A percentile compares a stretch with the other conserved stretches of the same genome.
These are phyloP conservation scores for Mangifera indica DNA, from an alignment of 345 rosid species.

Conservation along the genomic window DNA sequence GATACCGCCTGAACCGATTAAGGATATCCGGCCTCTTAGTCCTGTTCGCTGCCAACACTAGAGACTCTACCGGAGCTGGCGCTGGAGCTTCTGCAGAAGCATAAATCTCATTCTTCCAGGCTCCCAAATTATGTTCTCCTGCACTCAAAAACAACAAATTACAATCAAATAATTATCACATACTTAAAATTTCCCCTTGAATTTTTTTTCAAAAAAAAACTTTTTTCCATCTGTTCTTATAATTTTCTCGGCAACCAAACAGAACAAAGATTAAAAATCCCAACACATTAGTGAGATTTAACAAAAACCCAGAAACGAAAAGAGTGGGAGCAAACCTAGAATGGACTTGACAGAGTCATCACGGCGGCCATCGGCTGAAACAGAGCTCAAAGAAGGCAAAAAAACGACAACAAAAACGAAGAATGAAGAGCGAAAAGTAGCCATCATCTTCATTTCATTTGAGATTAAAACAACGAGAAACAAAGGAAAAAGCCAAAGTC, in stretches of 20 bases:
- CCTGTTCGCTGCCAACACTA: constrained; percentile 72
- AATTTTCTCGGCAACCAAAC: constrained; percentile 4
- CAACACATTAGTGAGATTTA: not conserved
- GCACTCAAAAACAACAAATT: constrained; percentile 15
- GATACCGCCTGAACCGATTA: constrained; percentile 57
- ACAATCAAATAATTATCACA: not conserved
- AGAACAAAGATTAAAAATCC: constrained; percentile 2
- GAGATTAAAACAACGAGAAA: too few species aligned
- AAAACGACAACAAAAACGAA: constrained; percentile 21
- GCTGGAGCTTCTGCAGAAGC: constrained; percentile 56
- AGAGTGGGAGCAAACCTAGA: constrained; percentile 40
- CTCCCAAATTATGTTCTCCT: constrained; percentile 57
- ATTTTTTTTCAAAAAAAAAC: too few species aligned
- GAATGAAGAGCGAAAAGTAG: constrained; percentile 17
- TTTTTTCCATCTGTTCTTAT: not conserved
- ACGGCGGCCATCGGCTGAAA: constrained; percentile 26
- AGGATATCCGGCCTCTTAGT: constrained; percentile 89
- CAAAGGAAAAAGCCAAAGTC: too few species aligned
- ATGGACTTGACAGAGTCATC: constrained; percentile 54
- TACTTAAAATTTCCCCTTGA: too few species aligned
- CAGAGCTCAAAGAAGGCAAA: constrained; percentile 27
- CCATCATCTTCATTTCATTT: constrained; percentile 21
- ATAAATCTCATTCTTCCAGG: constrained; percentile 54
- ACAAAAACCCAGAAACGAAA: constrained; percentile 18
- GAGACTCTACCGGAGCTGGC: constrained; percentile 39